Evolutionary conservation across 768 basidiomycete species (phyloP).

Genomic region (Lactarius sp.): DNA sequence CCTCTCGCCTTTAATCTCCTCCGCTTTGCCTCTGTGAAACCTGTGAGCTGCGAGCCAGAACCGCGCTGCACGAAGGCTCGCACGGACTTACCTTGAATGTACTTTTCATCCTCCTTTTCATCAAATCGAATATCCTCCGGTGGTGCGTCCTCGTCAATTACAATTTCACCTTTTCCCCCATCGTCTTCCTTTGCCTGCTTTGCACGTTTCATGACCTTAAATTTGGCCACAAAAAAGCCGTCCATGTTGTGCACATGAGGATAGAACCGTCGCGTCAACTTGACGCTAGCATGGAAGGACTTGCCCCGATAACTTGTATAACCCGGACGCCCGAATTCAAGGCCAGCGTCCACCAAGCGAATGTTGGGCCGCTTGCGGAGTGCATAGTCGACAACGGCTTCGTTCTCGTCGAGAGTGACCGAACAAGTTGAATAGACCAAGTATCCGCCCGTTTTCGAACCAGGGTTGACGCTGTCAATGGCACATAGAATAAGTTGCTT

Average conservation of each 20-base stretch:
- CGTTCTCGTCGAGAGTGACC: slow-evolving; percentile 97
- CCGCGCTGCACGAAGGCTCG: background rate
- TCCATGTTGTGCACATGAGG: slow-evolving; percentile 99
- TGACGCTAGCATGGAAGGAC: slow-evolving; percentile 73
- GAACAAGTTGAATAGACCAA: slow-evolving; percentile 99
- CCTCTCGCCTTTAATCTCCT: slow-evolving; percentile 73
- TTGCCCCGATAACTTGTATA: slow-evolving; percentile 90
- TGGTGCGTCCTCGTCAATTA: slow-evolving; percentile 30
- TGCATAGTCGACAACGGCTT: slow-evolving; percentile 96
- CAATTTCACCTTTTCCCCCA: slow-evolving; percentile 26
- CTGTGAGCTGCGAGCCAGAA: slow-evolving; percentile 11
- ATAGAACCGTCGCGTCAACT: slow-evolving; percentile 84
- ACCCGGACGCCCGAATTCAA: slow-evolving; percentile 91
- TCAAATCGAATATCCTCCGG: slow-evolving; percentile 31
- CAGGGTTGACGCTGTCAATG: slow-evolving; percentile 89
- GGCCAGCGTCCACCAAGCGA: slow-evolving; percentile 86
- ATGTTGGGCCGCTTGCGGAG: slow-evolving; percentile 90
- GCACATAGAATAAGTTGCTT: slow-evolving; percentile 98
- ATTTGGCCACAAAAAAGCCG: slow-evolving; percentile 97
- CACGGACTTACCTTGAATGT: slow-evolving; percentile 67
- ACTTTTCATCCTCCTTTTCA: slow-evolving; percentile 44
- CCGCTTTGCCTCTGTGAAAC: slow-evolving; percentile 58
- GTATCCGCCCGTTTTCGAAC: slow-evolving; percentile 88
- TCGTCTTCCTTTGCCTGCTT: slow-evolving; percentile 42
- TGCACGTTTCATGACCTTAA: slow-evolving; percentile 81